Percentiles rank a stretch among this genome's conserved stretches.
These are phyloP conservation scores for Rhodamnia argentea DNA, from an alignment of 345 rosid species.

Conservation along the genomic window DNA sequence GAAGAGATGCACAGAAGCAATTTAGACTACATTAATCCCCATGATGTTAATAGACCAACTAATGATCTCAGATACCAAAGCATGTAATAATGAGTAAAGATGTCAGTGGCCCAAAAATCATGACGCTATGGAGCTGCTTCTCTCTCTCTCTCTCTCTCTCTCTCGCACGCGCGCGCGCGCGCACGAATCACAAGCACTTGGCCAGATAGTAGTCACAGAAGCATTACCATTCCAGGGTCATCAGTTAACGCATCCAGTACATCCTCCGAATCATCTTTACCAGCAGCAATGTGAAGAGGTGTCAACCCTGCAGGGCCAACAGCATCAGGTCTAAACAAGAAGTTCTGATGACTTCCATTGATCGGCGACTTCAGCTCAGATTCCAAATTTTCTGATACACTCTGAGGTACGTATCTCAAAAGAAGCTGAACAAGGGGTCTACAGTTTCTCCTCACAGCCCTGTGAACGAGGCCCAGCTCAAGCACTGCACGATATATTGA, in stretches of 20 bases:
- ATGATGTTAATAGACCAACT: not conserved
- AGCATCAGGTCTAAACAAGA: slow-evolving; percentile 74
- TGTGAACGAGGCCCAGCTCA: slow-evolving; percentile 86
- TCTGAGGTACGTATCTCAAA: slow-evolving; percentile 53
- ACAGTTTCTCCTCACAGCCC: slow-evolving; percentile 90
- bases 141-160: not conserved
- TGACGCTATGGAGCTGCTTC: not conserved
- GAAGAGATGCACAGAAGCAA: not conserved
- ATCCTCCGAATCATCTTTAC: slow-evolving; percentile 94
- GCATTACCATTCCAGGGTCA: slow-evolving; percentile 79
- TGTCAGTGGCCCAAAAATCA: not conserved
- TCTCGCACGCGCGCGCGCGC: no score
- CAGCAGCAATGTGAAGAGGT: slow-evolving; percentile 98
- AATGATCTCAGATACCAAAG: no score
- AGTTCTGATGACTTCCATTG: slow-evolving; percentile 14
- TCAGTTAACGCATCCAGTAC: slow-evolving; percentile 73
- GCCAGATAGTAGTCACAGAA: not conserved
- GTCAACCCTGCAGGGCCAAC: slow-evolving; percentile 95
- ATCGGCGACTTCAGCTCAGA: slow-evolving; percentile 4
- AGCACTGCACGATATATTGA: slow-evolving; percentile 38
- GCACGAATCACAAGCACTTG: not conserved
- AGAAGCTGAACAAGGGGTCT: slow-evolving; percentile 73
- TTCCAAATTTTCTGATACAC: slow-evolving; percentile 8
- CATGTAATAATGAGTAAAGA: not conserved
- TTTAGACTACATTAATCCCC: not conserved